Base-by-base conservation (phyloP, 2,329 filamentous ascomycete genomes). In the Verticillium alfalfae region DNA sequence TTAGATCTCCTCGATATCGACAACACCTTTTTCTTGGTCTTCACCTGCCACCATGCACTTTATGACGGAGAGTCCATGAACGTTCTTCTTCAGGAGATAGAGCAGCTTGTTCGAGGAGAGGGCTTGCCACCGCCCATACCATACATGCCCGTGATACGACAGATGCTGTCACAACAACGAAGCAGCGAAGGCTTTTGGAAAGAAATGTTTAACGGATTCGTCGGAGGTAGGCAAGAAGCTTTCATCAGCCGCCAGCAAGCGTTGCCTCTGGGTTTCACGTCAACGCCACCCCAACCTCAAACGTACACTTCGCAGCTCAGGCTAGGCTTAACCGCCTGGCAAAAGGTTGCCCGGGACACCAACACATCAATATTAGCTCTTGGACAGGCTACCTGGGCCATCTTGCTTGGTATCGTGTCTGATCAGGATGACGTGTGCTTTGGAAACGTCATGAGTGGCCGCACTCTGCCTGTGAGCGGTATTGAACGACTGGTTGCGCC, bases 51-150 rank as follows among this genome's bases (percentile, higher is more conserved):
- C 68, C 93, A 97, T 74, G 91, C 92, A 2, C 78, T 97, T 0
- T 96, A 97, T 68, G 93, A 97, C 73, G 93, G 90, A 0, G 86
- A 89, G 39, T 92, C 92, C 0, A 89, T 97, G 69, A 78, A 81
- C 1, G 79, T 81, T 9, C 78, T 97, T 0, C 81, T 94, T 31
- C 73, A 83, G 0, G 93, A 97, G 68, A 77, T 96, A 1, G 87
- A 95, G 67, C 71, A 78, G 2, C 65, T 84, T 3, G 86, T 88
- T 38, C 64, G 72, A 1, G 81, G 79, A 0, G 59, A 74, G 0
- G 8, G 67, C 0, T 75, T 95, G 1, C 73, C 77, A 0, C 64
- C 77, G 0, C 71, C 85, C 0, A 75, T 85, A 0, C 71, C 83
- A 0, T 92, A 92, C 65, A 81, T 83, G 15, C 70, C 77, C 0